Evolutionary conservation across 495 filamentous ascomycete genomes (phyloP), one percentile per base, ranked within the genome.

Genomic region (Cairneyella variabilis): DNA sequence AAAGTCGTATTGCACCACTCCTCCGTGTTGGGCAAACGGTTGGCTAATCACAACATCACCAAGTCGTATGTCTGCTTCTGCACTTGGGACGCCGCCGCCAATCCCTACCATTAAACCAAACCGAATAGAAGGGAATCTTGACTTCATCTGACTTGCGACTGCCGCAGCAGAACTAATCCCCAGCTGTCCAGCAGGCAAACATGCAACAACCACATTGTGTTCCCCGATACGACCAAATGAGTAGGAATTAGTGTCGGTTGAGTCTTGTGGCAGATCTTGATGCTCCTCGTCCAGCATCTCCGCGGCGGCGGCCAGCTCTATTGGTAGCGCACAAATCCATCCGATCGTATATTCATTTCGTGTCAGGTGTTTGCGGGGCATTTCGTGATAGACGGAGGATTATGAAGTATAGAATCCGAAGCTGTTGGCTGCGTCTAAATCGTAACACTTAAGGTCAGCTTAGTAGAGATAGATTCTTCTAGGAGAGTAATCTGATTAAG

Each of bases 301-400:
- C 25, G 22, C 48, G 5, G 73, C 74, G 2, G 75, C 77, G 9
- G 72, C 64, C 11, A 62, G 48, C 62, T 81, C 76, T 21, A 66
- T 61, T 17, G 67, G 62, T 7, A 80, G 61, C 9, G 76, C 71
- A 54, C 71, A 77, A 23, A 78, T 67, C 69, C 71, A 75, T 32
- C 69, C 76, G 16, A 80, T 65, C 14, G 66, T 74, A 52, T 76
- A 80, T n/a, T n/a, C n/a, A n/a, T n/a, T n/a, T n/a, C n/a, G n/a
- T n/a, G n/a, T n/a, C n/a, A n/a, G n/a, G n/a, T n/a, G n/a, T n/a
- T n/a, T n/a, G n/a, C n/a, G n/a, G n/a, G n/a, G n/a, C n/a, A n/a
- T n/a, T n/a, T n/a, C n/a, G n/a, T n/a, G n/a, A n/a, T n/a, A n/a
- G n/a, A n/a, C n/a, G n/a, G n/a, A n/a, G n/a, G n/a, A n/a, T n/a